These are phyloP conservation scores for Penicillium subrubescens DNA, from an alignment of 495 filamentous ascomycete genomes.

Conservation along the genomic window DNA sequence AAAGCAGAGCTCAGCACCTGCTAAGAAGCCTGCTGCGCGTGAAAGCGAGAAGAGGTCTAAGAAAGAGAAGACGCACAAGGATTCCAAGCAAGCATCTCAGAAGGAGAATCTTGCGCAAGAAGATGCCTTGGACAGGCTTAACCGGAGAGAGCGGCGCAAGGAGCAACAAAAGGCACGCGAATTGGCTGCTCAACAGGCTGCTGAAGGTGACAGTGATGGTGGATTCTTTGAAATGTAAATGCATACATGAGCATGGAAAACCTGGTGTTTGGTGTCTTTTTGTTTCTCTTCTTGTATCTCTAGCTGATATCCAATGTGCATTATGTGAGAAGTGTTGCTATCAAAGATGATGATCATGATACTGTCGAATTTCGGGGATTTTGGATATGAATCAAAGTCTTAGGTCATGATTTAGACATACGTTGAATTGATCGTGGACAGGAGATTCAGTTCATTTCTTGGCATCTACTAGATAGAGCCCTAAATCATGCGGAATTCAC, in stretches of 20 bases:
- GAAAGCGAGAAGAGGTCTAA: constrained; percentile 16
- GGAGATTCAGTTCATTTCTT: no score
- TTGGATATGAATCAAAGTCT: no score
- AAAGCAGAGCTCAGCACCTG: constrained; percentile 12
- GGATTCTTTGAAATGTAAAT: constrained; percentile 53
- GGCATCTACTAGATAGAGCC: no score
- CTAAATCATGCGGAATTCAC: no score
- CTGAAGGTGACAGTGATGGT: constrained; percentile 55
- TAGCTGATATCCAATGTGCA: constrained; percentile 20
- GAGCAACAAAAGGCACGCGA: constrained; percentile 17
- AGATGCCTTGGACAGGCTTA: constrained; percentile 13
- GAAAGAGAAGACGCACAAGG: constrained; percentile 18
- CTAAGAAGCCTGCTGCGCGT: constrained; percentile 3
- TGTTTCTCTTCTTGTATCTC: constrained; percentile 11
- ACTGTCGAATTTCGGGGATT: not conserved
- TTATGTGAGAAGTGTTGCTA: not conserved
- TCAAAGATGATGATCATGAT: not conserved
- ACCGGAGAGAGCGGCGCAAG: constrained; percentile 11
- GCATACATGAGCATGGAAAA: not conserved
- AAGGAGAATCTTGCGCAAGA: constrained; percentile 17
- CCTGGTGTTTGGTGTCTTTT: constrained; percentile 6
- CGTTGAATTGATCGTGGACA: no score
- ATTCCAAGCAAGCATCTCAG: constrained; percentile 12
- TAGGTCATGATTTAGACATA: no score
- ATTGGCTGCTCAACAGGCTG: constrained; percentile 12